Conservation (phyloP, 106 monocot genomes). For the Phalaenopsis aphrodite region DNA sequence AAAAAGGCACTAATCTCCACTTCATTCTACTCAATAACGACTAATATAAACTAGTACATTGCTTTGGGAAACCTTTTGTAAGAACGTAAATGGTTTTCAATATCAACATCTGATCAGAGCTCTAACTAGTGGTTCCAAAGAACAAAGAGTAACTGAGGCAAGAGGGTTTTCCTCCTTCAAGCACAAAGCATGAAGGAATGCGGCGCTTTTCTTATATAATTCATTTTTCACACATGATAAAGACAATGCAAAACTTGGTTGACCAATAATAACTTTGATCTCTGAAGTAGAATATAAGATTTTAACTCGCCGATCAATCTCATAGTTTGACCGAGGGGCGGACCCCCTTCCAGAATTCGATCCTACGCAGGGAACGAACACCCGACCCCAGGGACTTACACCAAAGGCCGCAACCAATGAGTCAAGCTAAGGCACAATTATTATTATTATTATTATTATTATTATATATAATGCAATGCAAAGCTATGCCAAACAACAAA, state of each 20-base stretch:
- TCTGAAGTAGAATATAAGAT: too few species aligned
- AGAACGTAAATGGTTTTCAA: neutral
- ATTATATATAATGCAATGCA: neutral
- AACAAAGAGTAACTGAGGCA: neutral
- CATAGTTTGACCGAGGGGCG: too few species aligned
- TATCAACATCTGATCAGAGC: neutral
- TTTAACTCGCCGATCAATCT: neutral
- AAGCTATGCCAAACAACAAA: neutral
- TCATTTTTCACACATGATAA: neutral
- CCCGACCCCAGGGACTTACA: too few species aligned
- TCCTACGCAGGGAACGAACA: too few species aligned
- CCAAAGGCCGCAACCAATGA: too few species aligned
- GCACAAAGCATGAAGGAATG: neutral
- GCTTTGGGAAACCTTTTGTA: neutral
- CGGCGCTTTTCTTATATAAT: neutral
- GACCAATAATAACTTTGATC: neutral
- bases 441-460: too few species aligned
- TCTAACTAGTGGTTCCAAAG: neutral
- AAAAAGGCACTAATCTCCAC: neutral
- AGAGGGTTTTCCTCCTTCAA: neutral
- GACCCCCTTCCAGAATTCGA: too few species aligned
- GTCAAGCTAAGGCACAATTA: too few species aligned
- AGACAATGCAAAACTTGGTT: neutral
- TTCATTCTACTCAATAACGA: neutral
- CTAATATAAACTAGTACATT: neutral